Evolutionary conservation across 495 filamentous ascomycete genomes (phyloP).

Genomic region (Penicillium nucicola): DNA sequence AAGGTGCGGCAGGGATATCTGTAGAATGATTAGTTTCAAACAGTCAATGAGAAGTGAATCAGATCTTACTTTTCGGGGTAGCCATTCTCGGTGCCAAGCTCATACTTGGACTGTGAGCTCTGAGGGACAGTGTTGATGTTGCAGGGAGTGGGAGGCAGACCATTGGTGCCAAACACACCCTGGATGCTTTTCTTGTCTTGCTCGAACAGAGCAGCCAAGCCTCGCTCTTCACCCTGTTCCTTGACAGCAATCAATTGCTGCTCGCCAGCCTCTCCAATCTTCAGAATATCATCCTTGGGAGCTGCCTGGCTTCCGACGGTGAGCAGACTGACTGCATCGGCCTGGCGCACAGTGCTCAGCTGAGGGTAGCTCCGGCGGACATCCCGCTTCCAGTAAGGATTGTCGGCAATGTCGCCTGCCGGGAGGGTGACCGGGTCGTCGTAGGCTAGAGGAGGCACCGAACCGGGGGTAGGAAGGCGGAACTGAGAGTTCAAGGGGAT

Average conservation of each 20-base stretch:
- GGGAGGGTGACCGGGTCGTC: conserved; percentile 88
- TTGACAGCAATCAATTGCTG: conserved; percentile 80
- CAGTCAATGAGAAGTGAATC: neutral
- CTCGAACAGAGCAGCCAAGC: conserved; percentile 69
- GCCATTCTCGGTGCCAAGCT: conserved; percentile 41
- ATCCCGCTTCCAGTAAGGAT: conserved; percentile 98
- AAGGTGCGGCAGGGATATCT: conserved; percentile 57
- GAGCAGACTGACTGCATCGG: conserved; percentile 80
- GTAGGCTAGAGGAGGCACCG: conserved; percentile 70
- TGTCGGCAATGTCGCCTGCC: conserved; percentile 93
- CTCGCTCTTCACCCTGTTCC: conserved; percentile 68
- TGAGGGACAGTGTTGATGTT: conserved; percentile 44
- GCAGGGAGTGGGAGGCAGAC: conserved; percentile 79
- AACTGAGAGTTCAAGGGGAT: conserved; percentile 89
- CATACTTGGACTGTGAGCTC: conserved; percentile 39
- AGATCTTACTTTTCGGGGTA: conserved; percentile 50
- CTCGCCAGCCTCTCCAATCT: conserved; percentile 78
- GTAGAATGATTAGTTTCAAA: conserved; percentile 17
- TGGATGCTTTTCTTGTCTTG: conserved; percentile 60
- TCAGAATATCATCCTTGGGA: conserved; percentile 70
- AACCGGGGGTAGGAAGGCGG: conserved; percentile 84
- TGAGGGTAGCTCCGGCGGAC: conserved; percentile 80
- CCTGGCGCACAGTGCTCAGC: conserved; percentile 75
- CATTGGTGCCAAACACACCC: conserved; percentile 66
- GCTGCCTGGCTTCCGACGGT: conserved; percentile 77